phyloP scores from a whole-genome alignment of 345 rosid genomes.

The Euphorbia tirucalli region DNA sequence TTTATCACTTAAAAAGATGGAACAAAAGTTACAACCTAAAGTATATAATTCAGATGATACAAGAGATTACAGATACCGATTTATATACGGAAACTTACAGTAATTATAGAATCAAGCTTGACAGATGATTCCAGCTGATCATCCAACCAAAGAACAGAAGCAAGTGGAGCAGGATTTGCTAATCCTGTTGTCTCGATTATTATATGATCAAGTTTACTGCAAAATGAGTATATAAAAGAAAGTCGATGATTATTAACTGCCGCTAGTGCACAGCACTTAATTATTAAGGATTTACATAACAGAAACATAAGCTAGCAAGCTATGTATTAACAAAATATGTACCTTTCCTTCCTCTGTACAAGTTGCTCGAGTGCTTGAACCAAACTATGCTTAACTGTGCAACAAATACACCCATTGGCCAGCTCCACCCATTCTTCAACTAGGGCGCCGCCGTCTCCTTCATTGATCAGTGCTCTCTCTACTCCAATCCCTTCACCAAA shows the following conservation, averaged over 20 bases:
- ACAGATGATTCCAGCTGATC: slow-evolving; percentile 87
- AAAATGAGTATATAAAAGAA: slow-evolving; percentile 2
- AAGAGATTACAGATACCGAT: neutral
- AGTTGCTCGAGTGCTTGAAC: slow-evolving; percentile 96
- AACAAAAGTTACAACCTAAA: neutral
- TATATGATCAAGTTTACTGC: slow-evolving; percentile 79
- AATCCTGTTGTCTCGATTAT: slow-evolving; percentile 97
- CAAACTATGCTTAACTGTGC: slow-evolving; percentile 87
- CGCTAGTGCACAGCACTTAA: neutral
- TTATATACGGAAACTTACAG: slow-evolving; percentile 44
- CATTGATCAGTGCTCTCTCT: slow-evolving; percentile 96
- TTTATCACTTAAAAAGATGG: neutral
- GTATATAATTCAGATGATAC: neutral
- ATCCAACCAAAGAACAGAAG: slow-evolving; percentile 94
- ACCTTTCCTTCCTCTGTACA: slow-evolving; percentile 82
- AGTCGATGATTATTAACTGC: slow-evolving; percentile 3
- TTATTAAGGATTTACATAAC: neutral
- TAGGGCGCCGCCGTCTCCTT: slow-evolving; percentile 76
- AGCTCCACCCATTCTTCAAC: slow-evolving; percentile 98
- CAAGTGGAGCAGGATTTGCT: slow-evolving; percentile 93
- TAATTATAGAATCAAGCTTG: slow-evolving; percentile 87
- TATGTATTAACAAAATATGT: neutral
- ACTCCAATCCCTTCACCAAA: slow-evolving; percentile 97
- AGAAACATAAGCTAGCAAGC: neutral
- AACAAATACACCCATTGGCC: slow-evolving; percentile 89